Conservation (phyloP, 1,284 basidiomycete species). For the Polyporus tsugae region DNA sequence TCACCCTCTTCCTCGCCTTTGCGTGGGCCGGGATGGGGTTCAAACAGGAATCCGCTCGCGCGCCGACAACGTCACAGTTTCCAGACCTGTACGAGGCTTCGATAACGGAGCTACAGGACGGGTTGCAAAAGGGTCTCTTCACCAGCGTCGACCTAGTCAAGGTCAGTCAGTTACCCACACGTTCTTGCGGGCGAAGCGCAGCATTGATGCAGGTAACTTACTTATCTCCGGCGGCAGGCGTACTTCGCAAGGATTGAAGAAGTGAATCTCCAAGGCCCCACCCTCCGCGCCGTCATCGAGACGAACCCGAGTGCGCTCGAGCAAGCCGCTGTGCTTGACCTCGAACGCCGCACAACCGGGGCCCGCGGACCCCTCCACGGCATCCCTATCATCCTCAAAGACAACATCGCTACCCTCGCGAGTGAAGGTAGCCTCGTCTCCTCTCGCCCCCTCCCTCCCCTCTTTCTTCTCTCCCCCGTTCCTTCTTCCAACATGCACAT, state of each 20-base stretch:
- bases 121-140: slow-evolving; percentile 55
- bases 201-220: not conserved
- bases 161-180: slow-evolving; percentile 41
- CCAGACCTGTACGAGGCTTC: slow-evolving; percentile 74
- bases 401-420: slow-evolving; percentile 59
- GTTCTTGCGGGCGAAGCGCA: not conserved
- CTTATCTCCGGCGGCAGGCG: slow-evolving; percentile 48
- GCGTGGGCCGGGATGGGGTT: slow-evolving; percentile 10
- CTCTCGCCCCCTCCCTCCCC: not conserved
- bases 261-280: slow-evolving; percentile 71
- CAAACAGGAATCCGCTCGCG: slow-evolving; percentile 5
- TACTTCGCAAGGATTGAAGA: slow-evolving; percentile 77
- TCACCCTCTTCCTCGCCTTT: slow-evolving; percentile 14
- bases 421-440: slow-evolving; percentile 54
- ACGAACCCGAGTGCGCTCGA: slow-evolving; percentile 64
- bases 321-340: slow-evolving; percentile 62
- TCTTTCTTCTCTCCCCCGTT: not conserved
- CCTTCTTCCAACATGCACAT: not conserved
- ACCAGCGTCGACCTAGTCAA: slow-evolving; percentile 73
- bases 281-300: slow-evolving; percentile 69
- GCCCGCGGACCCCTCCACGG: slow-evolving; percentile 69
- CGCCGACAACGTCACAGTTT: slow-evolving; percentile 30
- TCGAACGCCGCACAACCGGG: slow-evolving; percentile 56
- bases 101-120: slow-evolving; percentile 59
- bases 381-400: slow-evolving; percentile 76